Conservation (phyloP, 2,329 filamentous ascomycete genomes). For the Ambrosiella cleistominuta region DNA sequence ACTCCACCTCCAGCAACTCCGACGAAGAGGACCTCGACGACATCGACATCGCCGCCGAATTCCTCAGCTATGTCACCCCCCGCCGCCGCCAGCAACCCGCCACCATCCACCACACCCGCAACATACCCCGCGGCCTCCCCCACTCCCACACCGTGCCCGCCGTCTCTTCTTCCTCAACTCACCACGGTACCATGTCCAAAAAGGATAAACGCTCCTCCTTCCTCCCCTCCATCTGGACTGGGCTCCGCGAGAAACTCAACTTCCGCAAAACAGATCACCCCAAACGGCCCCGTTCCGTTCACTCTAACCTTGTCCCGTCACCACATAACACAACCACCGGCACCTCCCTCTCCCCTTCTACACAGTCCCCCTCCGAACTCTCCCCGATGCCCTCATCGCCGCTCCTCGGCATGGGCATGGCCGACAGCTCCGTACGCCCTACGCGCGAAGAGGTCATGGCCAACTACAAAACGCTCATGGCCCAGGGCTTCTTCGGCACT, state of each 20-base stretch:
- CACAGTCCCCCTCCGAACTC: background rate
- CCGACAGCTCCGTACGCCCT: constrained; percentile 7
- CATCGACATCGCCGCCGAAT: constrained; percentile 14
- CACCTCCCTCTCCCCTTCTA: background rate
- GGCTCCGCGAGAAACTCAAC: constrained; percentile 17
- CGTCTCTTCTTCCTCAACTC: background rate
- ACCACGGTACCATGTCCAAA: constrained; percentile 8
- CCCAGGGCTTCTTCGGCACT: constrained; percentile 39
- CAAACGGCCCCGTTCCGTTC: constrained; percentile 10
- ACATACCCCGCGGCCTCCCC: constrained; percentile 2
- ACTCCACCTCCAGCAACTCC: background rate
- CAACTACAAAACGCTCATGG: constrained; percentile 38
- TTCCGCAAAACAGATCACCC: constrained; percentile 13
- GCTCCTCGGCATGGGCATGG: constrained; percentile 9
- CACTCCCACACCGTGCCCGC: constrained; percentile 2
- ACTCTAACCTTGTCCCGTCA: constrained; percentile 1
- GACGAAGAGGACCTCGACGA: constrained; percentile 18
- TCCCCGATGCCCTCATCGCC: background rate
- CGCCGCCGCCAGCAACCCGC: constrained; percentile 8
- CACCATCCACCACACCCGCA: constrained; percentile 2
- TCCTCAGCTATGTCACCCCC: constrained; percentile 4
- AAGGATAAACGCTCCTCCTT: constrained; percentile 11
- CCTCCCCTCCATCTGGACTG: constrained; percentile 17
- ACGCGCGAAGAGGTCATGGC: constrained; percentile 33
- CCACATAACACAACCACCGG: background rate